Base-by-base conservation (phyloP, 345 rosid genomes). In the Adansonia digitata region DNA sequence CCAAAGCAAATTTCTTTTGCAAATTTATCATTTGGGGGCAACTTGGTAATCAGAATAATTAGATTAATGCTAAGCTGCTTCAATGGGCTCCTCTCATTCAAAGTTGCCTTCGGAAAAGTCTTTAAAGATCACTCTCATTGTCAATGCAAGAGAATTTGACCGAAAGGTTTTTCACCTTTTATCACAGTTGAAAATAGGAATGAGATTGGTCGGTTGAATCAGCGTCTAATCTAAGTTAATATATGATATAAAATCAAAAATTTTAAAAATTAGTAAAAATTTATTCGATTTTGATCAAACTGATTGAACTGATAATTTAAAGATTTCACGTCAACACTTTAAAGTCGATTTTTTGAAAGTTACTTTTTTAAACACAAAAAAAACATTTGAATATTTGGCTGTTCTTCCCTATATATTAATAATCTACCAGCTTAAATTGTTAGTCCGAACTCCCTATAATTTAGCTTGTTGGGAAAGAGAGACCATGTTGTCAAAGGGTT, bases 401-500 rank as follows among this genome's bases (percentile, higher is more conserved):
- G 40, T 69, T n/a, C 73, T 68, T 18, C 51, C 73, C 53, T 67
- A 3, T 66, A 66, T 74, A n/a, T 45, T 57, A 79, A 60, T 66
- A n/a, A n/a, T 65, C 77, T 46, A 52, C 70, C 45, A 57, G 29
- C 81, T 15, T 48, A 26, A 63, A 62, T 12, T 48, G 6, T 45
- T 27, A 8, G 42, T 42, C 67, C 73, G 55, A 48, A 5, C 68
- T 51, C 67, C 39, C 74, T 11, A n/a, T n/a, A n/a, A n/a, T 64
- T 45, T 26, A 31, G 52, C 45, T 27, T 39, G 48, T 34, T 48
- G 18, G 62, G 22, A 29, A 17, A 15, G 34, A 49, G 69, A 39
- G 29, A 57, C 39, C 48, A 82, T 82, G 88, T 34, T 74, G 4
- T 72, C 82, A 34, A 87, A 65, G 79, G 63, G 70, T 63, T 75